Evolutionary conservation across 1,284 basidiomycete genomes (phyloP).

Genomic region (Tylopilus sp.): DNA sequence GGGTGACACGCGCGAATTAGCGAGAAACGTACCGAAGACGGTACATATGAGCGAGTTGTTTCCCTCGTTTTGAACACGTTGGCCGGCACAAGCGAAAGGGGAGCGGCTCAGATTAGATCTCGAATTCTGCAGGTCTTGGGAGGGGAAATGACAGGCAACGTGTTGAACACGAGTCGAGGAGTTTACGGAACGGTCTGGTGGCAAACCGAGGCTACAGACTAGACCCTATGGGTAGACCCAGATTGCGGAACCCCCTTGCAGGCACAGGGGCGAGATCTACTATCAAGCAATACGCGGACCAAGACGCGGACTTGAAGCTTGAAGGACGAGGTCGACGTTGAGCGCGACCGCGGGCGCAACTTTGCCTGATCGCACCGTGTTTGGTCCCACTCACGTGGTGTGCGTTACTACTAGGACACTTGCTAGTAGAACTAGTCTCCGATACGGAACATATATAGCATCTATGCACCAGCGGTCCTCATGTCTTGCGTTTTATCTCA

Average conservation of each 20-base stretch:
- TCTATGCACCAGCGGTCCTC: conserved; percentile 1
- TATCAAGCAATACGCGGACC: background rate
- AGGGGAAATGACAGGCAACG: conserved; percentile 54
- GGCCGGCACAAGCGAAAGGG: conserved; percentile 26
- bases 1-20: conserved; percentile 33
- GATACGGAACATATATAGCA: conserved; percentile 1
- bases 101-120: conserved; percentile 27
- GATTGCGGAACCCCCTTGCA: background rate
- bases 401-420: background rate
- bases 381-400: conserved; percentile 11
- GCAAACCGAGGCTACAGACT: background rate
- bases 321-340: conserved; percentile 1
- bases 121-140: conserved; percentile 21
- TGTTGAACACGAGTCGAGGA: conserved; percentile 62
- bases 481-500: conserved; percentile 6
- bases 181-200: conserved; percentile 28
- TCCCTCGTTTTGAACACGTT: conserved; percentile 68
- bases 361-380: conserved; percentile 9
- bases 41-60: conserved; percentile 51
- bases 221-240: background rate
- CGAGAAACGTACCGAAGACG: conserved; percentile 67
- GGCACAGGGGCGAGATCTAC: background rate
- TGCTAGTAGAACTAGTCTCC: background rate
- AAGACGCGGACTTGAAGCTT: background rate
- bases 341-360: conserved; percentile 5